Percentiles rank a stretch among this genome's conserved stretches.
These are phyloP conservation scores for Xylaria sp. DNA, from an alignment of 2,329 filamentous ascomycete genomes.

Conservation along the genomic window DNA sequence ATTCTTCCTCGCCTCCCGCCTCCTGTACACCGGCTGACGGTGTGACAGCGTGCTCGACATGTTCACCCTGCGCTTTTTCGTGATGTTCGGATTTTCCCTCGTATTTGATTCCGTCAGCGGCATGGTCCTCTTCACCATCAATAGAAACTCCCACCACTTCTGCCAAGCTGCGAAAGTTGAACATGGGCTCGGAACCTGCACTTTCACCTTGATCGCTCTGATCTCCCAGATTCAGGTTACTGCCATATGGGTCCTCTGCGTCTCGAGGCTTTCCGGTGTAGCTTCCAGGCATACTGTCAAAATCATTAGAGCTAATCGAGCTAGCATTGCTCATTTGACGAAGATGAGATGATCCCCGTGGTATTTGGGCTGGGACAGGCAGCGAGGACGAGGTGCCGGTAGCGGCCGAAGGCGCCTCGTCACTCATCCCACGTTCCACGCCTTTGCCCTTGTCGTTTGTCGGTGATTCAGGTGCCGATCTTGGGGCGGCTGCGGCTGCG, in stretches of 20 bases:
- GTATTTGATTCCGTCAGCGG: slow-evolving; percentile 29
- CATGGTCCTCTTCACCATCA: slow-evolving; percentile 47
- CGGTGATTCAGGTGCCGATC: slow-evolving; percentile 42
- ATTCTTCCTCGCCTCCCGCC: slow-evolving; percentile 18
- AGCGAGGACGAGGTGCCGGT: slow-evolving; percentile 48
- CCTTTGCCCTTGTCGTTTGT: slow-evolving; percentile 70
- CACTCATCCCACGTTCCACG: slow-evolving; percentile 60
- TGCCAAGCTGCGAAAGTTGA: slow-evolving; percentile 88
- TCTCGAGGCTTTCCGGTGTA: slow-evolving; percentile 49
- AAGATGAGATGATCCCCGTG: slow-evolving; percentile 71
- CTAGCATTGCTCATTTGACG: slow-evolving; percentile 88
- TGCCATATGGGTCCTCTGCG: slow-evolving; percentile 57
- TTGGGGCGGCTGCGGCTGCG: slow-evolving; percentile 41
- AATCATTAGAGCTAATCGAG: slow-evolving; percentile 77
- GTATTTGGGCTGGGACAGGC: slow-evolving; percentile 54
- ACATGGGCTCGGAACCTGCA: slow-evolving; percentile 74
- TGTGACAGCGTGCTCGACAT: slow-evolving; percentile 42
- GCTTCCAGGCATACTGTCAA: slow-evolving; percentile 68
- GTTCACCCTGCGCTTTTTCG: slow-evolving; percentile 41
- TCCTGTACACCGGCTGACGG: slow-evolving; percentile 15
- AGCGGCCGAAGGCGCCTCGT: slow-evolving; percentile 35
- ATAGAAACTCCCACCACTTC: slow-evolving; percentile 77
- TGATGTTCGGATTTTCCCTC: slow-evolving; percentile 45
- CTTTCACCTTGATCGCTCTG: slow-evolving; percentile 57
- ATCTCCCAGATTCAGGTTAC: slow-evolving; percentile 57